These are phyloP conservation scores for Cercospora berteroae DNA, from an alignment of 2,329 filamentous ascomycete genomes.

Conservation along the genomic window DNA sequence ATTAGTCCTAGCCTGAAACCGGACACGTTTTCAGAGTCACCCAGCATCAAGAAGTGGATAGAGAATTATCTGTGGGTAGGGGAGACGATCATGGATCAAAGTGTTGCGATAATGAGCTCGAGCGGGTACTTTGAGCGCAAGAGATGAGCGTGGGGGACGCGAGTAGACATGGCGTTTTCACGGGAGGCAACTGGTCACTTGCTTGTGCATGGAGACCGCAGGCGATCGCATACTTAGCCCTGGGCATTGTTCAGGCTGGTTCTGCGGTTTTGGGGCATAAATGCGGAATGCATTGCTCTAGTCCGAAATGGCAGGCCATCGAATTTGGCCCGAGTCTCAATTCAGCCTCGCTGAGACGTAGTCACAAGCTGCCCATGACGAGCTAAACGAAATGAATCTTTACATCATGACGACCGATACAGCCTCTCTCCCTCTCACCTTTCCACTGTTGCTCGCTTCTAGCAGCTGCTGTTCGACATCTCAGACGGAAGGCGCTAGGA, in stretches of 20 bases:
- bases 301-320: background rate
- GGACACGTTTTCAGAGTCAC: slow-evolving; percentile 79
- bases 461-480: background rate
- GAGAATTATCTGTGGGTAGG: slow-evolving; percentile 91
- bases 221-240: background rate
- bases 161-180: background rate
- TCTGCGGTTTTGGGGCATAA: background rate
- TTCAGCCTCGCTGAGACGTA: background rate
- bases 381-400: background rate
- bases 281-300: background rate
- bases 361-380: background rate
- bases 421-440: background rate
- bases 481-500: background rate
- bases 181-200: background rate
- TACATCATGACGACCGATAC: background rate
- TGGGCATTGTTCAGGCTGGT: background rate
- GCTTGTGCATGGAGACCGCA: background rate
- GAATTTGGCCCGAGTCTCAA: background rate
- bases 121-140: slow-evolving; percentile 90
- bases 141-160: slow-evolving; percentile 52
- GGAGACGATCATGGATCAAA: slow-evolving; percentile 98
- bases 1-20: slow-evolving; percentile 77
- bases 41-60: slow-evolving; percentile 82
- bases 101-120: slow-evolving; percentile 83
- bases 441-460: background rate